Percentiles rank a stretch among this genome's conserved stretches.
Evolutionary conservation across 2,329 filamentous ascomycete genomes (phyloP).

Genomic region (Verticillium isaacii): DNA sequence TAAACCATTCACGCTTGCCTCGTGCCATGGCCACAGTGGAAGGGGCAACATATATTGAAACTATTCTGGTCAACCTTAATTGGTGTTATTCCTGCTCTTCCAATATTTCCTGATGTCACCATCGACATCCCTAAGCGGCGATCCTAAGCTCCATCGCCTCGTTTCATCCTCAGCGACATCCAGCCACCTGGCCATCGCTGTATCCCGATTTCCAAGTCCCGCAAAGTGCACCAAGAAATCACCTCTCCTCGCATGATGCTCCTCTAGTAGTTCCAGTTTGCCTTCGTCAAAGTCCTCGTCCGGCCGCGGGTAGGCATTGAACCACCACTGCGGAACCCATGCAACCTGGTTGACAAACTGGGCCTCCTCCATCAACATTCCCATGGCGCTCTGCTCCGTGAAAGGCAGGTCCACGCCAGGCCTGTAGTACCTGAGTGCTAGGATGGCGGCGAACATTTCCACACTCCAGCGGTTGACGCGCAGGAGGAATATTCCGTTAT

Average conservation of each 20-base stretch:
- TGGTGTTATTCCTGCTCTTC: not conserved
- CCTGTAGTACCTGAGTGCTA: conserved; percentile 10
- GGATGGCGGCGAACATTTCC: conserved; percentile 12
- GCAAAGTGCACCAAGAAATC: conserved; percentile 16
- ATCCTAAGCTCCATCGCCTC: not conserved
- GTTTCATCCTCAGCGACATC: not conserved
- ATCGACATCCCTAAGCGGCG: not conserved
- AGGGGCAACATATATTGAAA: too few relatives aligned
- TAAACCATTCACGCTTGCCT: too few relatives aligned
- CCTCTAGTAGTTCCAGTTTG: not conserved
- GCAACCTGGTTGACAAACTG: conserved; percentile 4
- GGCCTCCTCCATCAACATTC: conserved; percentile 9
- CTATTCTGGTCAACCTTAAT: too few relatives aligned
- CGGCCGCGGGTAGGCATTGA: conserved; percentile 13
- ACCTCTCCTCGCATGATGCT: conserved; percentile 4
- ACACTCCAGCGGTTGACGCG: conserved; percentile 11
- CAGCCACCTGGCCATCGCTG: not conserved
- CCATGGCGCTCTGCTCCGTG: conserved; percentile 16
- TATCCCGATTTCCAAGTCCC: not conserved
- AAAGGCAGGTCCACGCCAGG: conserved; percentile 10
- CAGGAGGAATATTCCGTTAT: conserved; percentile 15
- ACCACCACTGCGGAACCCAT: conserved; percentile 14
- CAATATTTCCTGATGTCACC: not conserved
- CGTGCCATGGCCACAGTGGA: too few relatives aligned
- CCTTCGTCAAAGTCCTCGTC: not conserved